Percentiles rank a stretch among this genome's conserved stretches.
Conservation (phyloP, 805 yeast genomes). For the Pichia insulana region DNA sequence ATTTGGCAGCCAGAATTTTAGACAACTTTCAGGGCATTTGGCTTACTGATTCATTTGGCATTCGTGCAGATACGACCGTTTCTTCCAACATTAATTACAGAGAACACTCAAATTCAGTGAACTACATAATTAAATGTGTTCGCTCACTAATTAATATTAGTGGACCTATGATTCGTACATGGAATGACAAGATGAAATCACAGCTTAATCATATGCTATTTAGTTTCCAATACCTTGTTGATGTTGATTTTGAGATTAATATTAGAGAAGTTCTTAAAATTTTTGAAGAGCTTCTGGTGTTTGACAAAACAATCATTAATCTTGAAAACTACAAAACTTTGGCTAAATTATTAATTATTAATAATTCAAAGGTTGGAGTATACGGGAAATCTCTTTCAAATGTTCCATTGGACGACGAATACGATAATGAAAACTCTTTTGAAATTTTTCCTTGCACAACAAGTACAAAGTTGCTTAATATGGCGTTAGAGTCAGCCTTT, state of each 20-base stretch:
- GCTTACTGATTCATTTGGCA: conserved; percentile 42
- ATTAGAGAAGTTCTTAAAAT: conserved; percentile 33
- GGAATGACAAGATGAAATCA: conserved; percentile 24
- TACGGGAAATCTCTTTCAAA: conserved; percentile 16
- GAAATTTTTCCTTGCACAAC: conserved; percentile 25
- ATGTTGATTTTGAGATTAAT: conserved; percentile 26
- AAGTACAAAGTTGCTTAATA: conserved; percentile 20
- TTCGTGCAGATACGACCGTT: conserved; percentile 33
- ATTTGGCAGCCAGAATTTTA: conserved; percentile 37
- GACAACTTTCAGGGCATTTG: conserved; percentile 31
- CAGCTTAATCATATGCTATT: conserved; percentile 31
- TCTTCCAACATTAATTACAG: conserved; percentile 43
- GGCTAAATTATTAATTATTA: conserved; percentile 25
- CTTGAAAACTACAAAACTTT: conserved; percentile 23
- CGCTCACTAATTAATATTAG: conserved; percentile 38
- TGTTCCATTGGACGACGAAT: conserved; percentile 20
- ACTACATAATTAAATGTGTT: conserved; percentile 35
- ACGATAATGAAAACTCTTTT: conserved; percentile 16
- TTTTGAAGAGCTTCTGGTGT: conserved; percentile 39
- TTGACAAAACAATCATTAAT: conserved; percentile 32
- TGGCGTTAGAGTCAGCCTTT: conserved; percentile 23
- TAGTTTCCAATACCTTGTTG: conserved; percentile 30
- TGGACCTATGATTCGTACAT: conserved; percentile 46
- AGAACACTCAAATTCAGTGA: conserved; percentile 32
- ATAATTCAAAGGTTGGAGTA: conserved; percentile 29